Conservation (phyloP, 371 early-diverging fungal genomes). For the Mucor mucedo region DNA sequence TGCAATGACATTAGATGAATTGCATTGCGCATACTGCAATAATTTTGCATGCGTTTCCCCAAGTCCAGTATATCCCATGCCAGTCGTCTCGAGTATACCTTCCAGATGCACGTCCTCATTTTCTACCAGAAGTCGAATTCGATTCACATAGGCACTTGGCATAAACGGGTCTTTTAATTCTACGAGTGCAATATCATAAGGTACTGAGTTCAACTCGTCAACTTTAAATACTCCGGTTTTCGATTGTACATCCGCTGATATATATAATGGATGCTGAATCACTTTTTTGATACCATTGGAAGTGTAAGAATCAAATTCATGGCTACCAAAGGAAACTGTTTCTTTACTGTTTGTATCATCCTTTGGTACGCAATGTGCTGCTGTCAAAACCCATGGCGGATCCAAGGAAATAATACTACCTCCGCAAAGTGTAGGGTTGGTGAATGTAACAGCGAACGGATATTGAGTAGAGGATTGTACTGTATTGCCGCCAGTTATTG, state of each 20-base stretch:
- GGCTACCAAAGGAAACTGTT: constrained; percentile 14
- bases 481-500: constrained; percentile 30
- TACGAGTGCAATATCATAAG: constrained; percentile 31
- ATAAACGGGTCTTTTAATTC: constrained; percentile 10
- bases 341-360: background rate
- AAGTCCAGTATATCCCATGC: constrained; percentile 36
- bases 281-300: constrained; percentile 13
- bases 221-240: constrained; percentile 1
- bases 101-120: background rate
- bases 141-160: background rate
- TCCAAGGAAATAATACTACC: constrained; percentile 38
- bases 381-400: constrained; percentile 48
- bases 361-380: constrained; percentile 35
- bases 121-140: background rate
- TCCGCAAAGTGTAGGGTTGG: constrained; percentile 36
- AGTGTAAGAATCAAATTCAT: background rate
- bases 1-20: background rate
- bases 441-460: constrained; percentile 37
- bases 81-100: constrained; percentile 15
- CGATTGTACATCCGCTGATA: constrained; percentile 2
- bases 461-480: constrained; percentile 21
- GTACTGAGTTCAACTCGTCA: constrained; percentile 9
- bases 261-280: constrained; percentile 19
- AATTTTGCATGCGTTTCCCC: constrained; percentile 14
- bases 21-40: constrained; percentile 22